phyloP scores from a whole-genome alignment of 768 basidiomycete genomes.

The Podaxis mareebaensis region DNA sequence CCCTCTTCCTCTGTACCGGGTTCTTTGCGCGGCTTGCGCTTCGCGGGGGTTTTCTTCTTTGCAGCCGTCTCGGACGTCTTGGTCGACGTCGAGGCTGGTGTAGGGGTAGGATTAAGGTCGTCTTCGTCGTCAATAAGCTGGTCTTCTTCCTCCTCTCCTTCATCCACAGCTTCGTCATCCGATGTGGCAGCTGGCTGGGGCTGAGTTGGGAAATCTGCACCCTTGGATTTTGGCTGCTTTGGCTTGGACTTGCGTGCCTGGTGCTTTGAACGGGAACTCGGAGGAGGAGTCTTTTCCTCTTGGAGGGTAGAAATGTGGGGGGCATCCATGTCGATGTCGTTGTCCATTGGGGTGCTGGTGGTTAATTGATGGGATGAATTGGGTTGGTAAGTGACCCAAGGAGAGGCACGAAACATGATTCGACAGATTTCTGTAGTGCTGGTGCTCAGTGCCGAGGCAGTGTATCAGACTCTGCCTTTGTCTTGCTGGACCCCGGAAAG shows the following conservation, averaged over 20 bases:
- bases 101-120: conserved; percentile 33
- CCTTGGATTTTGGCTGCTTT: conserved; percentile 25
- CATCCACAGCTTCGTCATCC: conserved; percentile 45
- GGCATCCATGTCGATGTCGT: conserved; percentile 70
- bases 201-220: conserved; percentile 18
- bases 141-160: conserved; percentile 75
- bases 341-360: conserved; percentile 34
- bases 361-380: conserved; percentile 26
- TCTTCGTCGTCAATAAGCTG: conserved; percentile 69
- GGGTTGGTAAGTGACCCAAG: conserved; percentile 61
- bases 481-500: not conserved
- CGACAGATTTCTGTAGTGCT: not conserved
- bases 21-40: conserved; percentile 54
- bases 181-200: conserved; percentile 22
- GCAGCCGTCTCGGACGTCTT: conserved; percentile 36
- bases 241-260: conserved; percentile 20
- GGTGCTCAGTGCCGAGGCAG: no score
- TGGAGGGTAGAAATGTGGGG: conserved; percentile 79
- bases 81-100: conserved; percentile 23
- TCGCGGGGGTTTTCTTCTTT: conserved; percentile 52
- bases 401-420: conserved; percentile 58
- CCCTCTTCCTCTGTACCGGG: conserved; percentile 45
- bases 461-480: not conserved
- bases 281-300: conserved; percentile 74
- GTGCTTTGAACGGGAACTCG: conserved; percentile 23